Conservation (phyloP, 352 stramenopile species). For the Phytopythium vexans region DNA sequence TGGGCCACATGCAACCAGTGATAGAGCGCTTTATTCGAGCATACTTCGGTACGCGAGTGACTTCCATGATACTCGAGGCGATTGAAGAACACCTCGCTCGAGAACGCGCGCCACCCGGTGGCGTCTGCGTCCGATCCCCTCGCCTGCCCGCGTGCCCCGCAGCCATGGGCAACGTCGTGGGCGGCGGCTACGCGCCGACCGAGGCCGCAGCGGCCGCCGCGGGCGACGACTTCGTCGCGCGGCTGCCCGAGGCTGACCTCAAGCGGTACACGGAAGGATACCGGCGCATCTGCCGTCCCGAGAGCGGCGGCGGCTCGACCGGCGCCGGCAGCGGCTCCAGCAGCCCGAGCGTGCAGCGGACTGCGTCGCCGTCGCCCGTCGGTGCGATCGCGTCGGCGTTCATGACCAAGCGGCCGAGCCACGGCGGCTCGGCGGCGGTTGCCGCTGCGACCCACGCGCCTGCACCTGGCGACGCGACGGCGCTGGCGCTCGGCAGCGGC, state of each 20-base stretch:
- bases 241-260: slow-evolving; percentile 51
- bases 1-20: too few species aligned
- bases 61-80: too few species aligned
- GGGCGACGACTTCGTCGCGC: slow-evolving; percentile 47
- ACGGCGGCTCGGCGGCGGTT: background rate
- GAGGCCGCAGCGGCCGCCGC: slow-evolving; percentile 9
- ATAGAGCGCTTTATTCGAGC: too few species aligned
- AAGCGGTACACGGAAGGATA: slow-evolving; percentile 74
- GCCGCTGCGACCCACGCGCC: slow-evolving; percentile 1
- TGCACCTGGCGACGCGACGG: background rate
- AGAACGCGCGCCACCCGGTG: too few species aligned
- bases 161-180: slow-evolving; percentile 71
- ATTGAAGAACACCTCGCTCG: too few species aligned
- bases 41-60: too few species aligned
- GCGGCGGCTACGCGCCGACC: slow-evolving; percentile 31
- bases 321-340: slow-evolving; percentile 15
- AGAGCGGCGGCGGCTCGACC: slow-evolving; percentile 11
- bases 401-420: background rate
- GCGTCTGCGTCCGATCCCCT: too few species aligned
- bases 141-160: background rate
- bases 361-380: background rate
- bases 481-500: slow-evolving; percentile 6
- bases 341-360: background rate
- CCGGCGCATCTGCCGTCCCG: slow-evolving; percentile 61
- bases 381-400: slow-evolving; percentile 4